These are phyloP conservation scores for Agaricus blazei DNA, from an alignment of 768 basidiomycete species.

Conservation along the genomic window DNA sequence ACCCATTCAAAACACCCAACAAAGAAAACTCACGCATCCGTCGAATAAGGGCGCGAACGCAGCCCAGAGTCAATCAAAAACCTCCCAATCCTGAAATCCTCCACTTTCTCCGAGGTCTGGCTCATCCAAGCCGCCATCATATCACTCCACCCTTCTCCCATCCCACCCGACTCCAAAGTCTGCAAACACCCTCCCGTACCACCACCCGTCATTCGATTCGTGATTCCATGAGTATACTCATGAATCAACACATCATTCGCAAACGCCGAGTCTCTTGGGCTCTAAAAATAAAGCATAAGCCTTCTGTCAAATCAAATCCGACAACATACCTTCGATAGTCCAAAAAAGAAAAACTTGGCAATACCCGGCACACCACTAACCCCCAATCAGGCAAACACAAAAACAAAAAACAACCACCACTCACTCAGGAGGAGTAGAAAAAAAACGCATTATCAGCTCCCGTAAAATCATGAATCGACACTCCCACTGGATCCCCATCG, in stretches of 20 bases:
- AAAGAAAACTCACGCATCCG: slow-evolving; percentile 26
- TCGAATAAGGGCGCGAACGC: slow-evolving; percentile 53
- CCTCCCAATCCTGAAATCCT: slow-evolving; percentile 20
- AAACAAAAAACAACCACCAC: slow-evolving; percentile 17
- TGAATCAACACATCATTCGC: slow-evolving; percentile 54
- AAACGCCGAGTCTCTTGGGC: slow-evolving; percentile 47
- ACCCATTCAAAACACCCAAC: neutral
- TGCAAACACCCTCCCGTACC: slow-evolving; percentile 57
- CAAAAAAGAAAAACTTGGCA: slow-evolving; percentile 2
- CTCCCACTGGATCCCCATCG: slow-evolving; percentile 43
- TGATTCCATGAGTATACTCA: slow-evolving; percentile 47
- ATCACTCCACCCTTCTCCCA: slow-evolving; percentile 72
- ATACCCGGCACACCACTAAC: neutral
- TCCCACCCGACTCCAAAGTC: slow-evolving; percentile 56
- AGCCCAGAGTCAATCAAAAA: slow-evolving; percentile 50
- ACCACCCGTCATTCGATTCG: slow-evolving; percentile 48
- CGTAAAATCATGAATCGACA: slow-evolving; percentile 43
- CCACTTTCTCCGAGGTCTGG: slow-evolving; percentile 9
- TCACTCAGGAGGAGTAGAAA: slow-evolving; percentile 36
- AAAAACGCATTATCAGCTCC: slow-evolving; percentile 40
- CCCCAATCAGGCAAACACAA: slow-evolving; percentile 4
- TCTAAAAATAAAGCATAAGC: slow-evolving; percentile 17
- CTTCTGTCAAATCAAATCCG: slow-evolving; percentile 15
- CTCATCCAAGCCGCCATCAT: slow-evolving; percentile 41
- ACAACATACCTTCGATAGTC: neutral